These are phyloP conservation scores for Penicillium parvum DNA, from an alignment of 495 filamentous ascomycete species.

Conservation along the genomic window DNA sequence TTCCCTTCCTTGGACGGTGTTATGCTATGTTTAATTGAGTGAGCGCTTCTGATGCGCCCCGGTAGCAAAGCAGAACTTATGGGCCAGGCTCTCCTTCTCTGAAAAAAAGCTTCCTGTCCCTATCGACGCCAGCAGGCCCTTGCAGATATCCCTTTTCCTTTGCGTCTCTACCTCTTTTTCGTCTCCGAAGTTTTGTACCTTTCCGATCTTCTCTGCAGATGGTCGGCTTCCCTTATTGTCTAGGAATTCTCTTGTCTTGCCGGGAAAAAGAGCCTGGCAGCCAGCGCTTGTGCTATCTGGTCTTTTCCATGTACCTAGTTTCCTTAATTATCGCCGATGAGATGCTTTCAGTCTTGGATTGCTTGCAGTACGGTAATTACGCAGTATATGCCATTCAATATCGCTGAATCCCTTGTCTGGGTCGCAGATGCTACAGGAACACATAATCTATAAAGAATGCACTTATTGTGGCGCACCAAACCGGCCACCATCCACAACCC, in stretches of 20 bases:
- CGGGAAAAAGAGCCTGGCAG: conserved; percentile 31
- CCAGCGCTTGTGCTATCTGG: conserved; percentile 27
- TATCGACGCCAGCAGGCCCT: conserved; percentile 38
- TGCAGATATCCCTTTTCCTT: conserved; percentile 46
- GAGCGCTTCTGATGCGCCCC: conserved; percentile 15
- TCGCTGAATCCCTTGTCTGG: too few relatives aligned
- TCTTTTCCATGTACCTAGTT: conserved; percentile 42
- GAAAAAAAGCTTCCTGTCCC: conserved; percentile 26
- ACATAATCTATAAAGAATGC: too few relatives aligned
- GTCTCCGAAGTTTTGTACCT: conserved; percentile 24
- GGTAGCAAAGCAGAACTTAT: conserved; percentile 8
- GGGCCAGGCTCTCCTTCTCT: conserved; percentile 12
- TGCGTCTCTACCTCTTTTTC: conserved; percentile 24
- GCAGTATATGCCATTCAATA: not conserved
- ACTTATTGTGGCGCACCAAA: conserved; percentile 32
- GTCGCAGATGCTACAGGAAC: too few relatives aligned
- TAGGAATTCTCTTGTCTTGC: conserved; percentile 28
- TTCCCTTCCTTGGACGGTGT: conserved; percentile 10
- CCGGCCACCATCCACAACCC: conserved; percentile 47
- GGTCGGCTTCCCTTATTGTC: conserved; percentile 24
- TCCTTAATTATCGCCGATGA: conserved; percentile 36
- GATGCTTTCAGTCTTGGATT: conserved; percentile 18
- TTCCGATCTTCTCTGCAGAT: conserved; percentile 12
- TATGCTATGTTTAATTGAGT: conserved; percentile 10
- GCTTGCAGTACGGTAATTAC: not conserved